Evolutionary conservation across 1,139 yeast species (phyloP), one percentile per base, ranked within the genome.

Genomic region (Kurtzmaniella quercitrusa): DNA sequence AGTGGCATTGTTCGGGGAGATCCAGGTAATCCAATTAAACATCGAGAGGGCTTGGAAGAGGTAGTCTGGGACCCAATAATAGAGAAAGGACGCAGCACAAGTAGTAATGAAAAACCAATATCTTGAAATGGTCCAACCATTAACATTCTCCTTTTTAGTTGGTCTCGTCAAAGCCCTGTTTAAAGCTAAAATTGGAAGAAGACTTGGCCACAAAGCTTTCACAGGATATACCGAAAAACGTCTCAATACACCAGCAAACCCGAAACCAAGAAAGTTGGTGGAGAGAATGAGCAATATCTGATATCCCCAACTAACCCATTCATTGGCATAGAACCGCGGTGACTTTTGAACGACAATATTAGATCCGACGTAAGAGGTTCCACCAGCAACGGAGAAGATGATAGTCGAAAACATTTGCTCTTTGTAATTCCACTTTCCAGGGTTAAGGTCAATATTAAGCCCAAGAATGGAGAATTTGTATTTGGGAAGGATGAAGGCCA

Each of bases 21-120:
- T 79, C 87, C 87, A 82, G 3, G 81, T 73, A 58, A 77, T 71
- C 85, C 86, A 81, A 56, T 77, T 79, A 60, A 81, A 81, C 14
- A 65, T 61, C 2, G 78, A 68, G 14, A 81, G 57, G 0, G 81
- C 81, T 38, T 60, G 58, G 55, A 79, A 76, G 8, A 80, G 50
- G 48, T 68, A 79, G 44, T 67, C 65, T 12, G 87, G 87, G 16
- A 81, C 37, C 85, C 85, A 82, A 55, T 67, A 75, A 59, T 75
- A 81, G 12, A 64, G 31, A 49, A 80, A 79, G 49, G 77, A 68
- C 17, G 56, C 60, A 12, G 44, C 42, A 44, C 70, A 63, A 3
- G 59, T 49, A 23, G 64, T 40, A 48, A 71, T 65, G 61, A 82
- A 82, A 51, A 76, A 76, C 19, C 59, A 60, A 53, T 68, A 77